Conservation (phyloP, 1,284 basidiomycete species). For the Uromyces viciae-fabae region DNA sequence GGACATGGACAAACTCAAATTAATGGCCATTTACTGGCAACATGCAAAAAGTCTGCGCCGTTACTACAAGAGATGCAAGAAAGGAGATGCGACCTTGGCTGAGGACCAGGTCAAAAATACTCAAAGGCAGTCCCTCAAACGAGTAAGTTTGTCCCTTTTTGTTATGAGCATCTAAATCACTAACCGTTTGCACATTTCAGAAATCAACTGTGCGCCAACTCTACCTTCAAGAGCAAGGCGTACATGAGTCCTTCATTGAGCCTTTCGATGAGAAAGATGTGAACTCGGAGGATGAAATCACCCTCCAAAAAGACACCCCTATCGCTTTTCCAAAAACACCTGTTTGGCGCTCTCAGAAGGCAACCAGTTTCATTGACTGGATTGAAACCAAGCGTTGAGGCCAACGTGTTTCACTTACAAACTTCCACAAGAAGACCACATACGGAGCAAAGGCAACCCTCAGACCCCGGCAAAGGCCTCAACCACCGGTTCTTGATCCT, state of each 20-base stretch:
- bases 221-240: conserved; percentile 40
- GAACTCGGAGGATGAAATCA: conserved; percentile 24
- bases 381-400: background rate
- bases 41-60: conserved; percentile 12
- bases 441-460: background rate
- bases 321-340: background rate
- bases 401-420: background rate
- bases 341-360: conserved; percentile 24
- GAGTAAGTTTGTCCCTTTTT: background rate
- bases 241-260: conserved; percentile 1
- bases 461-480: conserved; percentile 11
- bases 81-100: background rate
- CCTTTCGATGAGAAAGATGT: conserved; percentile 24
- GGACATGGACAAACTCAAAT: conserved; percentile 9
- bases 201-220: conserved; percentile 24
- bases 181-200: background rate
- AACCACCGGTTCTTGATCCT: background rate
- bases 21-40: conserved; percentile 27
- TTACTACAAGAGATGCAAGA: conserved; percentile 16
- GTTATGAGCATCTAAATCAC: background rate
- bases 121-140: background rate
- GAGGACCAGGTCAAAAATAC: conserved; percentile 19
- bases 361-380: conserved; percentile 31
- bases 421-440: background rate
- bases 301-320: background rate